A percentile compares a stretch with the other conserved stretches of the same genome.
phyloP scores from a whole-genome alignment of 371 early-diverging fungal genomes.

The Rhizopus sp. region DNA sequence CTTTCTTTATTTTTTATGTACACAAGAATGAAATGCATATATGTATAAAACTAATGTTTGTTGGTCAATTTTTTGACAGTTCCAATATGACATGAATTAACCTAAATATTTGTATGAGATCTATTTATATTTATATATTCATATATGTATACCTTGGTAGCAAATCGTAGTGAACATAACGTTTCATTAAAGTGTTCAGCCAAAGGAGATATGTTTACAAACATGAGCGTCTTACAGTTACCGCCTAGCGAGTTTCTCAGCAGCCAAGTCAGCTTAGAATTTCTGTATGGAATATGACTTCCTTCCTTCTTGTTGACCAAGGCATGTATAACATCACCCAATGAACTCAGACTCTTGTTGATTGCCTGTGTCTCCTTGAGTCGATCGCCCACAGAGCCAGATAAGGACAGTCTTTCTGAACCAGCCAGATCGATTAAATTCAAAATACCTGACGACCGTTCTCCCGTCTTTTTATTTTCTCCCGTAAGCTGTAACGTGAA shows the following conservation, averaged over 20 bases:
- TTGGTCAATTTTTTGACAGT: conserved; percentile 18
- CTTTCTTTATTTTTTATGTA: no score
- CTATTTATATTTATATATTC: background rate
- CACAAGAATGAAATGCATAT: no score
- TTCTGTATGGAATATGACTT: conserved; percentile 94
- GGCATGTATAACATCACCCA: conserved; percentile 96
- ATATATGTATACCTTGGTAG: conserved; percentile 80
- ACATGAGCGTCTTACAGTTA: conserved; percentile 98
- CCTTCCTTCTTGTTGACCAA: conserved; percentile 78
- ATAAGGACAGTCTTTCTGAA: conserved; percentile 88
- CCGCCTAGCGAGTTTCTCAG: conserved; percentile 91
- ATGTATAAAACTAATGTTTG: no score
- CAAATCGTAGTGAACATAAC: conserved; percentile 94
- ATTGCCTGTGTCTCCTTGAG: conserved; percentile 97
- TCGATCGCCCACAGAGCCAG: conserved; percentile 90
- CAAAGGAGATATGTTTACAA: conserved; percentile 94
- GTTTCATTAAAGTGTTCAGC: conserved; percentile 81
- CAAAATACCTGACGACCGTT: conserved; percentile 74
- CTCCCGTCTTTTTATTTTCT: conserved; percentile 69
- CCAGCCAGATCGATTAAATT: conserved; percentile 98
- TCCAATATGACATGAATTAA: conserved; percentile 19
- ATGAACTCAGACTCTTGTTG: conserved; percentile 91
- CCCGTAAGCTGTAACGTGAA: conserved; percentile 85
- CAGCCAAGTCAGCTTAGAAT: conserved; percentile 95
- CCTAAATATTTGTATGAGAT: conserved; percentile 1